Conservation (phyloP, 805 yeast genomes). For the Saccharomycopsis fermentans region DNA sequence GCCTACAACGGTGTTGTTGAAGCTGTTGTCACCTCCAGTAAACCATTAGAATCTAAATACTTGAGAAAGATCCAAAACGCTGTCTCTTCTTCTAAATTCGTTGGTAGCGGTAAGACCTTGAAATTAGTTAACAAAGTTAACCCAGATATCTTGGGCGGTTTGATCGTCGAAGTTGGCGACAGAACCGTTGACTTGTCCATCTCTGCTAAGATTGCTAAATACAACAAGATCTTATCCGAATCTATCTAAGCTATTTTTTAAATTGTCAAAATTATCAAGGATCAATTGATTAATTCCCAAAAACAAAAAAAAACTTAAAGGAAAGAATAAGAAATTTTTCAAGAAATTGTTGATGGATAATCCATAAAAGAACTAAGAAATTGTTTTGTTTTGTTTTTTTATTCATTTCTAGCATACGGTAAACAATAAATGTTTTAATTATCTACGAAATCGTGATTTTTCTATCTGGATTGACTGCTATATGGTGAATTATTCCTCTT, state of each 20-base stretch:
- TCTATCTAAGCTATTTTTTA: constrained; percentile 46
- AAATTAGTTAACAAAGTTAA: constrained; percentile 73
- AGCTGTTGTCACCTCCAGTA: constrained; percentile 84
- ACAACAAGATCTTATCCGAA: constrained; percentile 82
- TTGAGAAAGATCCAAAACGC: constrained; percentile 72
- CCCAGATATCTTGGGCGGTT: constrained; percentile 91
- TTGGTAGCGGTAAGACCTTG: constrained; percentile 79
- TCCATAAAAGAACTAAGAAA: not conserved
- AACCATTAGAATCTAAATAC: constrained; percentile 71
- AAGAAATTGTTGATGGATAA: not conserved
- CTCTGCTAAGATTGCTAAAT: constrained; percentile 71
- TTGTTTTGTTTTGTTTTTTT: no score
- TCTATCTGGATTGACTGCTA: not conserved
- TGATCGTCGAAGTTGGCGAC: constrained; percentile 92
- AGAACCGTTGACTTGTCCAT: constrained; percentile 91
- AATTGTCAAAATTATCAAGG: not conserved
- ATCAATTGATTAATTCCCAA: no score
- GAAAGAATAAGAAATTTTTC: not conserved
- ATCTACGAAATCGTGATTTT: not conserved
- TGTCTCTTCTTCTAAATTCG: constrained; percentile 65
- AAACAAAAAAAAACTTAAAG: no score
- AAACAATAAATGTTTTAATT: not conserved
- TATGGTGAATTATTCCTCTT: not conserved
- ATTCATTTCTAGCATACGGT: not conserved
- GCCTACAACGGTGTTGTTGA: constrained; percentile 89